phyloP scores from a whole-genome alignment of 805 yeast species.

The Pichia exigua region DNA sequence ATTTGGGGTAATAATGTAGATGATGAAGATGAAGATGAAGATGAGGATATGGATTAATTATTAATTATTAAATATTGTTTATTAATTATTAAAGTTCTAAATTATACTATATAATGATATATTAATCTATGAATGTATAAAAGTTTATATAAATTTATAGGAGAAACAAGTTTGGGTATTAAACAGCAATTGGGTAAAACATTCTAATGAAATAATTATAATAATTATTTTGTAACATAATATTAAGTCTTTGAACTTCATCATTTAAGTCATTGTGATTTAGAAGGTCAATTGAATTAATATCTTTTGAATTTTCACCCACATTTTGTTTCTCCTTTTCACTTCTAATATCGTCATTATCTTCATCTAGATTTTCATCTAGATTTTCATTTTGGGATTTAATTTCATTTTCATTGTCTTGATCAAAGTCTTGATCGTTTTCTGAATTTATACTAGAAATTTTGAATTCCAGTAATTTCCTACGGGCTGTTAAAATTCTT shows the following conservation, averaged over 20 bases:
- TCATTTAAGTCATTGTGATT: background rate
- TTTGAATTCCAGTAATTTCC: constrained; percentile 4
- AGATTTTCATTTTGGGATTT: too few relatives aligned
- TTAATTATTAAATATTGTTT: background rate
- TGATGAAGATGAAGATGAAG: constrained; percentile 39
- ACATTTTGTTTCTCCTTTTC: background rate
- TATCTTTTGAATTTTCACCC: background rate
- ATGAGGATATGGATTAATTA: constrained; percentile 28
- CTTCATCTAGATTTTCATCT: too few relatives aligned
- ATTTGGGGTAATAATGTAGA: background rate
- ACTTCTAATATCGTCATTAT: background rate
- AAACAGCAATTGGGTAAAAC: constrained; percentile 26
- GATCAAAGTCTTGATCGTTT: background rate
- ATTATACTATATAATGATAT: background rate
- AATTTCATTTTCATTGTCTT: constrained; percentile 6
- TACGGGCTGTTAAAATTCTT: constrained; percentile 29
- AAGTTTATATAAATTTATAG: too few relatives aligned
- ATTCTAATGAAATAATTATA: constrained; percentile 15
- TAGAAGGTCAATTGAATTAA: background rate
- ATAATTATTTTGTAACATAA: constrained; percentile 7
- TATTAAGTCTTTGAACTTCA: constrained; percentile 7
- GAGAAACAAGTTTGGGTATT: background rate
- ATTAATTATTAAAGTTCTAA: background rate
- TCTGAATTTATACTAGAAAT: background rate
- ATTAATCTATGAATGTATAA: background rate